These are phyloP conservation scores for Colletotrichum falcatum DNA, from an alignment of 2,329 filamentous ascomycete genomes.

Conservation along the genomic window DNA sequence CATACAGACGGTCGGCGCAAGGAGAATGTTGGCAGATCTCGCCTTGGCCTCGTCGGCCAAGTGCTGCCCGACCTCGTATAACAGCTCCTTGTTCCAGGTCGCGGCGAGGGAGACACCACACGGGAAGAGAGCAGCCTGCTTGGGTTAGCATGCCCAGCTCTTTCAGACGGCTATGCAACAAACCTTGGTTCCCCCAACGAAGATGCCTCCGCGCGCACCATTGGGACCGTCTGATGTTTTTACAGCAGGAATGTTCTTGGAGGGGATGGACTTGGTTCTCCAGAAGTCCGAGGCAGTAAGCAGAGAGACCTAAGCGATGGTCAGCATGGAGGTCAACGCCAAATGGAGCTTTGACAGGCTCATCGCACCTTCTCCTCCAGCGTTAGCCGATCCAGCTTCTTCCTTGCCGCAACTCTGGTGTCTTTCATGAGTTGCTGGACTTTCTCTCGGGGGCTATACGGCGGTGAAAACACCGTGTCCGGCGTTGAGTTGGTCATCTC, in stretches of 20 bases:
- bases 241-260: constrained; percentile 72
- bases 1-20: constrained; percentile 84
- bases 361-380: constrained; percentile 67
- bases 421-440: constrained; percentile 49
- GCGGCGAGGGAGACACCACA: constrained; percentile 83
- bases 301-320: constrained; percentile 62
- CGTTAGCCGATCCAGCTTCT: constrained; percentile 64
- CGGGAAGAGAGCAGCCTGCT: constrained; percentile 79
- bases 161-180: constrained; percentile 37
- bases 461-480: constrained; percentile 62
- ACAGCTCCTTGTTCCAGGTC: constrained; percentile 80
- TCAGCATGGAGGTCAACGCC: not conserved
- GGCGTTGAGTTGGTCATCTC: constrained; percentile 58
- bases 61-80: constrained; percentile 76
- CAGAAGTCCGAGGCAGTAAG: constrained; percentile 75
- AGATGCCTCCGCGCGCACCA: constrained; percentile 75
- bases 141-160: not conserved
- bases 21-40: constrained; percentile 78
- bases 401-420: constrained; percentile 56
- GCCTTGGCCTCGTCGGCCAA: constrained; percentile 79
- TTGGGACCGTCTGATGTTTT: constrained; percentile 79
- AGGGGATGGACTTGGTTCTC: constrained; percentile 73
- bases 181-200: constrained; percentile 75
- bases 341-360: not conserved
- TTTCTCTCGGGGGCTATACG: constrained; percentile 57